phyloP scores from a whole-genome alignment of 768 basidiomycete genomes.

The Pisolithus marmoratus region DNA sequence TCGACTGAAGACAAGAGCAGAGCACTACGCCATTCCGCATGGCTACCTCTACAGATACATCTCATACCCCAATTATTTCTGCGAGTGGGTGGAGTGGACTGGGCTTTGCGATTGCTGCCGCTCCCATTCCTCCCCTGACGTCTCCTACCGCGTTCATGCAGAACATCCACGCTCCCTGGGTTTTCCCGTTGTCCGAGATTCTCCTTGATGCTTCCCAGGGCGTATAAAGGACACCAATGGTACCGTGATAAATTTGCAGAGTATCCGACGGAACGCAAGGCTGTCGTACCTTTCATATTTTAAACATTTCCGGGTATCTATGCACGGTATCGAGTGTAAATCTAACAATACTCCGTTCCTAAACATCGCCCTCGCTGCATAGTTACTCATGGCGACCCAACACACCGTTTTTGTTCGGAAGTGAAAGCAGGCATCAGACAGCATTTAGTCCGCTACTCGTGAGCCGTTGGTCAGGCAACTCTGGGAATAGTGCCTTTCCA shows the following conservation, averaged over 20 bases:
- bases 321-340: no score
- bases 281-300: constrained; percentile 74
- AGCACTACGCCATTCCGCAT: constrained; percentile 76
- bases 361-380: no score
- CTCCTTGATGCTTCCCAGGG: constrained; percentile 76
- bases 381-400: no score
- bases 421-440: no score
- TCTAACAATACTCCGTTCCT: no score
- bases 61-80: constrained; percentile 91
- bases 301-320: constrained; percentile 21
- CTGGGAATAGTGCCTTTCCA: no score
- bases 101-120: constrained; percentile 79
- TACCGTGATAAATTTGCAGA: constrained; percentile 72
- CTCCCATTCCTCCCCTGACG: constrained; percentile 37
- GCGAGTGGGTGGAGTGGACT: constrained; percentile 94
- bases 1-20: constrained; percentile 23
- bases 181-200: constrained; percentile 73
- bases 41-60: constrained; percentile 72
- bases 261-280: constrained; percentile 76
- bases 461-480: no score
- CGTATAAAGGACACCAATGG: constrained; percentile 80
- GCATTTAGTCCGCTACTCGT: no score
- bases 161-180: constrained; percentile 62
- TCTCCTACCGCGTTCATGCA: constrained; percentile 37
- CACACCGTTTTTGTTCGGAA: no score